Evolutionary conservation across 2,329 filamentous ascomycete species (phyloP), one percentile per base, ranked within the genome.

Genomic region (Cyphellophora europaea): DNA sequence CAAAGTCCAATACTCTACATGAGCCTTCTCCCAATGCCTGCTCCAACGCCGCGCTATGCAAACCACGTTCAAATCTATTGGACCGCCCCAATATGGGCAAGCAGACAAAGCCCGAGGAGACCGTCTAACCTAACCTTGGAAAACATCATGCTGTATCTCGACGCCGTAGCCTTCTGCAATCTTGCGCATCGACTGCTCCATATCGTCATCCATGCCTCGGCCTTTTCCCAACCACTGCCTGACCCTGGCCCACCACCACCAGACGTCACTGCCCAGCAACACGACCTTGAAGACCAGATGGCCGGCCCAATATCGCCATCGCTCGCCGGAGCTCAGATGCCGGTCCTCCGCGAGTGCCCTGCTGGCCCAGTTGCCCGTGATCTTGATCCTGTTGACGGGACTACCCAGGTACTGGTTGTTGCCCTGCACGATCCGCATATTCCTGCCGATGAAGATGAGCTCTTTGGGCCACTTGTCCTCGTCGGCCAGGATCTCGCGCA

Each of bases 111-210:
- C n/a, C n/a, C n/a, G n/a, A n/a, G n/a, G n/a, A n/a, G n/a, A n/a
- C n/a, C n/a, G n/a, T n/a, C n/a, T n/a, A n/a, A n/a, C n/a, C n/a
- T n/a, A 94, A 3, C 89, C 88, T 37, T 93, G 85, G 61, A 95
- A 95, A 2, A 94, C 72, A 27, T 79, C 77, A 56, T 93, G 85
- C 54, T 93, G 82, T 46, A 96, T 61, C 58, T 96, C 88, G 3
- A 96, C 76, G 0, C 91, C 91, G 62, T 91, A 87, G 49, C 93
- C 88, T 55, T 82, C 85, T 1, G 88, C 89, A 69, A 95, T 83
- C 38, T 71, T 74, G 59, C 74, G 79, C 87, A 96, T 93, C 49
- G 81, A 74, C 53, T 74, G 72, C 66, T 96, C 91, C 42, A 96
- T 78, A 55, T 89, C 86, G 53, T 95, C 89, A 56, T 96, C 91